Base-by-base conservation (phyloP, 2,329 filamentous ascomycete species). In the Orbilia javanica region DNA sequence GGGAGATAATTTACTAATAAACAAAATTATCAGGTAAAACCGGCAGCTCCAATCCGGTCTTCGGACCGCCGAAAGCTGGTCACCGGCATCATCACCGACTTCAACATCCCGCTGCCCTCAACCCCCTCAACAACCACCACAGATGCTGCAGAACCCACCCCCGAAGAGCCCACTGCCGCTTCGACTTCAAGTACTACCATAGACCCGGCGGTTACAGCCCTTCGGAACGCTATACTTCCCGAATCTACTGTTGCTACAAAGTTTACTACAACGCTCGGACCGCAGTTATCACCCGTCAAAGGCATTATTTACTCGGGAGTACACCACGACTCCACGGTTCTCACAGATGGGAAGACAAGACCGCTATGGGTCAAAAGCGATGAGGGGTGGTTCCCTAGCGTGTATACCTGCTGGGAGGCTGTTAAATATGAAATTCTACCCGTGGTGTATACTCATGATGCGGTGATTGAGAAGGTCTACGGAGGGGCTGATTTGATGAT, bases 401-500 rank as follows among this genome's bases (percentile, higher is more conserved):
- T 91, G 1, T 92, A 92, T 82, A 90, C 90, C 1, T 83, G 92
- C 75, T 92, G 90, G 90, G 86, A 77, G 39, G 87, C 71, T 89
- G 90, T 80, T 86, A 89, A 2, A 85, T 66, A 78, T 20, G 74
- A 86, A 31, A 84, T 92, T 13, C 84, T 91, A 0, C 89, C 90
- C 0, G 83, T 92, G 34, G 85, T 92, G n/a, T 87, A 90, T 80
- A 91, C 90, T 0, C 89, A 88, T 3, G 85, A 86, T 8, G 86
- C 89, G 25, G 88, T 90, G 2, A 87, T 91, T 81, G 85, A 87
- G 77, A 91, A 91, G 83, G 84, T 92, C 7, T 88, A 88, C 72
- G 86, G 87, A 6, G 90, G 90, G 3, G 90, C 90, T 20, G 90
- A 91, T 83, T 84, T 92, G 57, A 92, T 92, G 90, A 91, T 88